Percentiles rank a stretch among this genome's conserved stretches.
These are phyloP conservation scores for Spirogloea muscicola DNA, from an alignment of 139 green algal genomes.

Conservation along the genomic window DNA sequence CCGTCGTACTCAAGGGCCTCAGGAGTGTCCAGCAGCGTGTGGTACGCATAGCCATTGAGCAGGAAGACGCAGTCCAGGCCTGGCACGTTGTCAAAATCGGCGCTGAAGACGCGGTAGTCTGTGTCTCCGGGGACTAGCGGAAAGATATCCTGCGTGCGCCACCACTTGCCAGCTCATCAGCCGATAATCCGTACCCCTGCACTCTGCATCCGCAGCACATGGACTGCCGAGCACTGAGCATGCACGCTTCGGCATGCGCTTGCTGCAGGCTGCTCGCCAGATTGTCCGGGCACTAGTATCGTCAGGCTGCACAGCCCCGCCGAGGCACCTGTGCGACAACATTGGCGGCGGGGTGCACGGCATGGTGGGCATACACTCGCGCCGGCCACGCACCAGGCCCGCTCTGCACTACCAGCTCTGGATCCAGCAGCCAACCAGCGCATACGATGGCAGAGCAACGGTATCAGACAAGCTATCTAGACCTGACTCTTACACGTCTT, in stretches of 20 bases:
- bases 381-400: slow-evolving; percentile 18
- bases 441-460: no score
- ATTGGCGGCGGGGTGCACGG: slow-evolving; percentile 17
- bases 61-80: slow-evolving; percentile 27
- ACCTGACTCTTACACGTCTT: no score
- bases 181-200: no score
- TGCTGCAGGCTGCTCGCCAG: no score
- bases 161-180: no score
- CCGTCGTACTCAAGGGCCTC: background rate
- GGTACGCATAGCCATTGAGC: slow-evolving; percentile 35
- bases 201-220: no score
- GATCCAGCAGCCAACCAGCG: no score
- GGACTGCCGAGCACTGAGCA: no score
- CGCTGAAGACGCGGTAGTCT: slow-evolving; percentile 32
- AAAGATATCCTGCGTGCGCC: slow-evolving; percentile 33
- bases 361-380: slow-evolving; percentile 26
- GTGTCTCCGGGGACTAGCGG: slow-evolving; percentile 36
- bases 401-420: slow-evolving; percentile 35
- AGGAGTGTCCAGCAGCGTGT: slow-evolving; percentile 28
- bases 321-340: slow-evolving; percentile 37
- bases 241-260: no score
- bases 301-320: no score
- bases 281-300: no score
- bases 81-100: slow-evolving; percentile 33
- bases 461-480: no score